Conservation (phyloP, 2,329 filamentous ascomycete genomes). For the Emmonsiellopsis sp. region DNA sequence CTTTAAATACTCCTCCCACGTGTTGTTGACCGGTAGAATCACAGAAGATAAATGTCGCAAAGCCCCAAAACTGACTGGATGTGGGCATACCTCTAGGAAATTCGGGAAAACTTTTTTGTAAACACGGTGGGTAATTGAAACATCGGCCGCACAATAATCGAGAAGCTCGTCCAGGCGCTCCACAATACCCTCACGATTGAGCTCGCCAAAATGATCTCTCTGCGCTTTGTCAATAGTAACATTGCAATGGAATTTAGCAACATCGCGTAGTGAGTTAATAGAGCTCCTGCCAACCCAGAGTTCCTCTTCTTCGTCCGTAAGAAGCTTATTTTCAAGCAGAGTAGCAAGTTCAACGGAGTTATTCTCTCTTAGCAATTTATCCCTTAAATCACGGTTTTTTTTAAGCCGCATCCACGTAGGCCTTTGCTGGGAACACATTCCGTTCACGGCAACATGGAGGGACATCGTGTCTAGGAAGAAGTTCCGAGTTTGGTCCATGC, state of each 20-base stretch:
- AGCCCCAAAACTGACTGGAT: slow-evolving; percentile 94
- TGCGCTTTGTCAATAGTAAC: slow-evolving; percentile 83
- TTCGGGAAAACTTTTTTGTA: slow-evolving; percentile 87
- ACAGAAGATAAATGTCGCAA: slow-evolving; percentile 87
- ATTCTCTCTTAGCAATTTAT: slow-evolving; percentile 64
- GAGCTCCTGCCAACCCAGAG: slow-evolving; percentile 93
- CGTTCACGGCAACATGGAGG: slow-evolving; percentile 91
- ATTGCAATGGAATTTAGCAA: slow-evolving; percentile 91
- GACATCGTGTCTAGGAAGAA: slow-evolving; percentile 97
- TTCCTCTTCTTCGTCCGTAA: slow-evolving; percentile 81
- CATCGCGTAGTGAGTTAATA: slow-evolving; percentile 87
- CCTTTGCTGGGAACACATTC: slow-evolving; percentile 94
- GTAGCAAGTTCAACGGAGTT: slow-evolving; percentile 61
- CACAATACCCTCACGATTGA: slow-evolving; percentile 62
- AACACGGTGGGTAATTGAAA: slow-evolving; percentile 85
- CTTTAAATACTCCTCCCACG: slow-evolving; percentile 76
- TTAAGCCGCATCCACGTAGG: slow-evolving; percentile 97
- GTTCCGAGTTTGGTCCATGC: slow-evolving; percentile 69
- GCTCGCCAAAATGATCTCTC: slow-evolving; percentile 75
- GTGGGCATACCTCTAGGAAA: slow-evolving; percentile 82
- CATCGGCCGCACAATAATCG: slow-evolving; percentile 91
- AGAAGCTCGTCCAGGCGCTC: slow-evolving; percentile 70
- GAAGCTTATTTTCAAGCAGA: slow-evolving; percentile 56
- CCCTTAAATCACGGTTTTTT: slow-evolving; percentile 75
- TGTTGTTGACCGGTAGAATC: slow-evolving; percentile 78